Base-by-base conservation (phyloP, 148 eudicot genomes). In the Dysphania ambrosioides region DNA sequence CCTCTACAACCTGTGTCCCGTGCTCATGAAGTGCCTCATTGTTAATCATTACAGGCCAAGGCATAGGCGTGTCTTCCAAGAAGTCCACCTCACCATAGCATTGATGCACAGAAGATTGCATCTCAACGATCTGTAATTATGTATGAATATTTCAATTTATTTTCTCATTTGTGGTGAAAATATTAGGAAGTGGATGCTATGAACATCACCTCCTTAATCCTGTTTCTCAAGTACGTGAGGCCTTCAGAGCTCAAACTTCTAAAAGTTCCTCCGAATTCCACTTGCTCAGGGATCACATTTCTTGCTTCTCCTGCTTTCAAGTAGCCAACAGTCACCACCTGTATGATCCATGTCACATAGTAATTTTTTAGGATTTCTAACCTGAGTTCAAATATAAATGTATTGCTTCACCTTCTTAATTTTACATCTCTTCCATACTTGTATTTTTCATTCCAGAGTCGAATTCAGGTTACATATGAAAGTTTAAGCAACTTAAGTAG, bases 321-420 rank as follows among this genome's bases (percentile, higher is more conserved):
- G 76, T 72, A 85, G 57, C 87, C 91, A 72, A 90, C 75, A 29
- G 89, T 77, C 67, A 88, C 86, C 35, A 90, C 94, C 94, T 90
- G 71, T 47, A 75, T 24, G 56, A 67, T 59, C 70, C 72, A 49
- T 57, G 40, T 36, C 40, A 1, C 40, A 36, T 2, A 4, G 40
- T 36, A 5, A 36, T 36, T 36, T n/a, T 36, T 36, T 4, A 36
- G 40, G 40, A 4, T 36, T 36, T 36, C 40, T 4, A 36, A 36
- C 8, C 40, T 36, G 40, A 36, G 40, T 36, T 36, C 5, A 8
- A 2, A 36, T 36, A 36, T 36, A 5, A 36, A n/a, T n/a, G n/a
- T 8, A 36, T 4, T 36, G 7, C 40, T 36, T 5, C 40, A 36
- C 40, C 8, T 36, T 36, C 8, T 4, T 4, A 36, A 36, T 36